These are phyloP conservation scores for Delonix regia DNA, from an alignment of 306 rosid genomes.

Conservation along the genomic window DNA sequence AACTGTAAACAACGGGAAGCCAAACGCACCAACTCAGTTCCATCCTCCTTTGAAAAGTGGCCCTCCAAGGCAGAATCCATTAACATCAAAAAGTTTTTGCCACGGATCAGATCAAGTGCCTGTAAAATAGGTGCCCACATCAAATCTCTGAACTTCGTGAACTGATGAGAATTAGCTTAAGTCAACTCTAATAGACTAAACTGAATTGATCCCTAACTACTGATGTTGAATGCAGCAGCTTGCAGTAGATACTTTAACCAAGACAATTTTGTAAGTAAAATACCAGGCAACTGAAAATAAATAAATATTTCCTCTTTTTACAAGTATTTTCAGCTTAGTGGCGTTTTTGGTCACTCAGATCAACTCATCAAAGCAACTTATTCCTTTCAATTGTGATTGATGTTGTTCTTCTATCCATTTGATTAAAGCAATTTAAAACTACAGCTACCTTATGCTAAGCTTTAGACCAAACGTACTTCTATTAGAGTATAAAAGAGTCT, in stretches of 20 bases:
- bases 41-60: constrained; percentile 92
- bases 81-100: constrained; percentile 87
- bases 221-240: too few relatives aligned
- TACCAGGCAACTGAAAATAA: neutral
- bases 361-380: neutral
- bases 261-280: neutral
- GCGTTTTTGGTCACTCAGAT: neutral
- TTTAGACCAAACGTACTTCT: too few relatives aligned
- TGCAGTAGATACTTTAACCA: too few relatives aligned
- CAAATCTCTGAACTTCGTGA: neutral
- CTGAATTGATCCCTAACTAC: neutral
- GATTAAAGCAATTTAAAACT: too few relatives aligned
- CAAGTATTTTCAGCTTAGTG: neutral
- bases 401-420: too few relatives aligned
- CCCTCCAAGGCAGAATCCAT: constrained; percentile 98
- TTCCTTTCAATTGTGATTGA: neutral
- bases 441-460: too few relatives aligned
- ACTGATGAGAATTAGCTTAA: neutral
- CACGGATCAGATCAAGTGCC: constrained; percentile 96
- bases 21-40: constrained; percentile 90
- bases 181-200: neutral
- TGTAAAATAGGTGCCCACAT: constrained; percentile 31
- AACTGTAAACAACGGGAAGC: constrained; percentile 95
- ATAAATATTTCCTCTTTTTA: neutral
- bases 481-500: too few relatives aligned